These are phyloP conservation scores for Yamadazyma olivae DNA, from an alignment of 805 yeast genomes.

Conservation along the genomic window DNA sequence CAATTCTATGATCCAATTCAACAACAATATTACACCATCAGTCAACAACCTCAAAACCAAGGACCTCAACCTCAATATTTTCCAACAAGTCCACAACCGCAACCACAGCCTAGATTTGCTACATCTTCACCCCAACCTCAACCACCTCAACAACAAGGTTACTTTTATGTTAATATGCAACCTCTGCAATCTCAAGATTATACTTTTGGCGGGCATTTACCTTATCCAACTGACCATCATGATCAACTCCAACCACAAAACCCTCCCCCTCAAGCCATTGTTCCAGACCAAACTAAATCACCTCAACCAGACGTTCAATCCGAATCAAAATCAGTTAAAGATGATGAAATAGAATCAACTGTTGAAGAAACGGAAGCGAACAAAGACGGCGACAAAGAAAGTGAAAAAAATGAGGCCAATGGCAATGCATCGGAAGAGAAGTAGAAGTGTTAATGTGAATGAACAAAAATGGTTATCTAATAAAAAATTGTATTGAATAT, in stretches of 20 bases:
- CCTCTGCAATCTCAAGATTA: slow-evolving; percentile 7
- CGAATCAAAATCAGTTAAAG: neutral
- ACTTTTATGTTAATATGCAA: slow-evolving; percentile 3
- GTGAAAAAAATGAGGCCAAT: too few species aligned
- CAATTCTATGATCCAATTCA: slow-evolving; percentile 43
- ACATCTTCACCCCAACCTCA: slow-evolving; percentile 11
- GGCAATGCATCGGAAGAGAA: too few species aligned
- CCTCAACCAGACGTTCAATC: neutral
- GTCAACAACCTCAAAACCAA: slow-evolving; percentile 26
- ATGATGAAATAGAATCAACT: slow-evolving; percentile 1
- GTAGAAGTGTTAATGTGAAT: too few species aligned
- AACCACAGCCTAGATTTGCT: slow-evolving; percentile 17
- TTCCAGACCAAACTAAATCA: neutral
- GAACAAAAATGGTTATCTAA: too few species aligned
- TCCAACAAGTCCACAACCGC: slow-evolving; percentile 33
- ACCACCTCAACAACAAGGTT: slow-evolving; percentile 8
- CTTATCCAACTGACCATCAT: slow-evolving; percentile 14
- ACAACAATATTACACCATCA: slow-evolving; percentile 40
- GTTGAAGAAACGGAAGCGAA: neutral
- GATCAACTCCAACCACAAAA: neutral
- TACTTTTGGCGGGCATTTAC: slow-evolving; percentile 16
- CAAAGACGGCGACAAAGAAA: too few species aligned
- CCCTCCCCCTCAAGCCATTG: neutral
- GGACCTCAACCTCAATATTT: slow-evolving; percentile 38
- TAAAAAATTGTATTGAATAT: too few species aligned